phyloP scores from a whole-genome alignment of 352 stramenopile species.

The Pythium utonaiense region DNA sequence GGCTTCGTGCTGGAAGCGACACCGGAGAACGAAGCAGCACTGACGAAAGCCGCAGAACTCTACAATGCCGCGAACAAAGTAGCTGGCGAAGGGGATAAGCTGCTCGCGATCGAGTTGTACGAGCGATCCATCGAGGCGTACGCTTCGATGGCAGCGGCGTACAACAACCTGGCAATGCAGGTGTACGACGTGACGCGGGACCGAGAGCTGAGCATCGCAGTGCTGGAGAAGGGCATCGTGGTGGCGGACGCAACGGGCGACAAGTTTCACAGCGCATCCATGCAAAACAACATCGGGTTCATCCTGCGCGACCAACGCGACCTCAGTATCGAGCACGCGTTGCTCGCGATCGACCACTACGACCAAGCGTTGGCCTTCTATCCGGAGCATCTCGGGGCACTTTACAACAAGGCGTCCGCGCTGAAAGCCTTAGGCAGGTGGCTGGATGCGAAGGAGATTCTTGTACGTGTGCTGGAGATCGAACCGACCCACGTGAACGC shows the following conservation, averaged over 20 bases:
- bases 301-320: constrained; percentile 31
- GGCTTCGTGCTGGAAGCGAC: constrained; percentile 7
- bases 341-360: constrained; percentile 59
- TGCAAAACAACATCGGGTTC: constrained; percentile 77
- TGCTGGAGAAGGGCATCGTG: constrained; percentile 38
- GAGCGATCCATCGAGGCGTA: constrained; percentile 46
- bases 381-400: constrained; percentile 35
- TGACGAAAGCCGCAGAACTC: constrained; percentile 3
- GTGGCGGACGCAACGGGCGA: constrained; percentile 35
- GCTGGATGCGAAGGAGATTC: constrained; percentile 33
- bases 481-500: constrained; percentile 38
- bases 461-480: constrained; percentile 38
- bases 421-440: constrained; percentile 37
- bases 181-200: constrained; percentile 26
- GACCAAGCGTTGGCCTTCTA: constrained; percentile 39
- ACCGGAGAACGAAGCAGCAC: constrained; percentile 12
- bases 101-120: constrained; percentile 33
- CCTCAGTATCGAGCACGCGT: constrained; percentile 32
- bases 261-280: constrained; percentile 34
- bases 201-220: constrained; percentile 29
- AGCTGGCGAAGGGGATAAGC: constrained; percentile 5
- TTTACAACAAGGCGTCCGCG: constrained; percentile 75
- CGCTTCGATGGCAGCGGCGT: constrained; percentile 43
- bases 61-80: constrained; percentile 18
- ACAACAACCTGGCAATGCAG: constrained; percentile 81